A percentile compares a stretch with the other conserved stretches of the same genome.
Conservation (phyloP, 441 rosid genomes). For the Jatropha multifida region DNA sequence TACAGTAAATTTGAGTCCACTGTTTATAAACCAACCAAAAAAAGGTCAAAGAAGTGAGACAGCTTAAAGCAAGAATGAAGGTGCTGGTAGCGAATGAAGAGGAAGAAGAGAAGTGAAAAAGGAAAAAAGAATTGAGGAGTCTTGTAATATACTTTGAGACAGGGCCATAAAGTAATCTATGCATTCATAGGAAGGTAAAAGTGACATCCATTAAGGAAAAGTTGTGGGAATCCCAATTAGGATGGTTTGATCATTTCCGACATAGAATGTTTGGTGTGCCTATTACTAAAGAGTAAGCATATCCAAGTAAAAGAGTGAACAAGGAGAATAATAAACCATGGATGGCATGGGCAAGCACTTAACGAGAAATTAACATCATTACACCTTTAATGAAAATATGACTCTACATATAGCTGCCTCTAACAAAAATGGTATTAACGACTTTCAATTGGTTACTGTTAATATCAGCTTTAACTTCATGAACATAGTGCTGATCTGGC, state of each 20-base stretch:
- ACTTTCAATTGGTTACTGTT: background rate
- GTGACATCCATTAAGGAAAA: background rate
- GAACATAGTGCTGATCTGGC: background rate
- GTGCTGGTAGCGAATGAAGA: background rate
- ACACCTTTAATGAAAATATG: background rate
- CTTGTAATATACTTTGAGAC: background rate
- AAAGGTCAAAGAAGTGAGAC: background rate
- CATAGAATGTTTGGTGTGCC: background rate
- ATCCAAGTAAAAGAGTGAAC: background rate
- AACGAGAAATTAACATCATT: background rate
- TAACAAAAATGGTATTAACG: background rate
- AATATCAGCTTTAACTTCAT: background rate
- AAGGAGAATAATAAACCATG: background rate
- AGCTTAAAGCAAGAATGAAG: background rate
- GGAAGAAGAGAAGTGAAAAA: background rate
- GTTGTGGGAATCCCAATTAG: background rate
- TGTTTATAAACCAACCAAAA: background rate
- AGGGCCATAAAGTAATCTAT: background rate
- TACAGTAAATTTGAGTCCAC: constrained; percentile 8
- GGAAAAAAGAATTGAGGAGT: no score
- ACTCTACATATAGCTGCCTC: background rate
- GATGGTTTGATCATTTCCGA: constrained; percentile 4
- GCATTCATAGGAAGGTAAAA: background rate
- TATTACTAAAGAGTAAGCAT: background rate
- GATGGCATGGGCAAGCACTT: background rate